Percentiles rank a stretch among this genome's conserved stretches.
These are phyloP conservation scores for Globisporangium perplexum DNA, from an alignment of 352 stramenopile genomes.

Conservation along the genomic window DNA sequence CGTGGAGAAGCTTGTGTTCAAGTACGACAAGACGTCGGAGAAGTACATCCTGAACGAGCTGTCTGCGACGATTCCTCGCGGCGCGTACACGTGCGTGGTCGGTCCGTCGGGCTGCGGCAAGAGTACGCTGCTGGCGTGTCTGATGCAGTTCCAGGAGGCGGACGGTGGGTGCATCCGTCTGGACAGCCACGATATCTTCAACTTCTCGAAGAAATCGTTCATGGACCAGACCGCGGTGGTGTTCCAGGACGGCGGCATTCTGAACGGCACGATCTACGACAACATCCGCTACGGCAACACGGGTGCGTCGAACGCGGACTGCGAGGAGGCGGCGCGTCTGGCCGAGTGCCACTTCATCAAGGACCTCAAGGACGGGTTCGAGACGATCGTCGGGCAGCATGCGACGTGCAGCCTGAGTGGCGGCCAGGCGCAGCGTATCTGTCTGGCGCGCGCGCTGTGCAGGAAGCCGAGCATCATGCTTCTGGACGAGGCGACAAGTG, in stretches of 20 bases:
- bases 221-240: conserved; percentile 85
- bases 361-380: conserved; percentile 73
- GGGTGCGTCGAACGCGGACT: conserved; percentile 65
- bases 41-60: conserved; percentile 83
- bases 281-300: conserved; percentile 85
- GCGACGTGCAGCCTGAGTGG: conserved; percentile 84
- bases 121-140: conserved; percentile 78
- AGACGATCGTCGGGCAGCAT: conserved; percentile 82
- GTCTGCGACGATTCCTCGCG: conserved; percentile 57
- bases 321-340: conserved; percentile 69
- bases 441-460: conserved; percentile 73
- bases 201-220: conserved; percentile 84
- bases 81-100: conserved; percentile 83
- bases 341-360: conserved; percentile 83
- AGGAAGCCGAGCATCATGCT: conserved; percentile 75
- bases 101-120: conserved; percentile 83
- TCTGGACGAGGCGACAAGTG: conserved; percentile 84
- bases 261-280: conserved; percentile 87
- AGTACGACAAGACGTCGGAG: conserved; percentile 82
- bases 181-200: conserved; percentile 80
- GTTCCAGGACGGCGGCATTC: conserved; percentile 83
- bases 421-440: conserved; percentile 84
- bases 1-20: conserved; percentile 79
- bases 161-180: conserved; percentile 77
- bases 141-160: conserved; percentile 88